Percentiles rank a stretch among this genome's conserved stretches.
Evolutionary conservation across 768 basidiomycete species (phyloP).

Genomic region (Amyloporia xantha): DNA sequence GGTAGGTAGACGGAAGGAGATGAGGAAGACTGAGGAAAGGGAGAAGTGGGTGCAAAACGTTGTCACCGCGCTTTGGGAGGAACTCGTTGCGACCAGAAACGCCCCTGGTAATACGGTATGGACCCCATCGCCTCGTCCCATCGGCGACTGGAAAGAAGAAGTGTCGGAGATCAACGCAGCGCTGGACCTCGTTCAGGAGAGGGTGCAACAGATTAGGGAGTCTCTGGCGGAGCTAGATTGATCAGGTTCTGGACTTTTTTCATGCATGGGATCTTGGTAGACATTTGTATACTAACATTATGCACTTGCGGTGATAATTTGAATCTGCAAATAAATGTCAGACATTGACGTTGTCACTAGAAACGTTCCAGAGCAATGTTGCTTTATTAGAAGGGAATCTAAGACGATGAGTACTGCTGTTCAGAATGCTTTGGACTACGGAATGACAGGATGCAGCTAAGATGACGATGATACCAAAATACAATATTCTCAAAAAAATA

Average conservation of each 20-base stretch:
- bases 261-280: background rate
- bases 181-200: slow-evolving; percentile 54
- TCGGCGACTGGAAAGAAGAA: slow-evolving; percentile 39
- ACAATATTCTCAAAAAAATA: slow-evolving; percentile 1
- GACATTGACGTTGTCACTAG: too few relatives aligned
- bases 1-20: slow-evolving; percentile 36
- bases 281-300: background rate
- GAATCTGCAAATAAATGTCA: too few relatives aligned
- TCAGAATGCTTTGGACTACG: background rate
- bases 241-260: background rate
- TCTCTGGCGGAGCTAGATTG: slow-evolving; percentile 31
- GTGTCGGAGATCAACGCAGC: slow-evolving; percentile 38
- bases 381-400: background rate
- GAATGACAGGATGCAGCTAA: background rate
- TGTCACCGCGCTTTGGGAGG: slow-evolving; percentile 67
- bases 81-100: slow-evolving; percentile 44
- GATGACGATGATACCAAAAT: background rate
- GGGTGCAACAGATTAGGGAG: slow-evolving; percentile 39
- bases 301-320: too few relatives aligned
- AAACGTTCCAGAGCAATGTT: too few relatives aligned
- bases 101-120: slow-evolving; percentile 11
- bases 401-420: background rate
- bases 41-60: slow-evolving; percentile 73
- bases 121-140: slow-evolving; percentile 5
- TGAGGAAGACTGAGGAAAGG: slow-evolving; percentile 54